phyloP scores from a whole-genome alignment of 805 yeast species.

The Ogataea salicorniae region DNA sequence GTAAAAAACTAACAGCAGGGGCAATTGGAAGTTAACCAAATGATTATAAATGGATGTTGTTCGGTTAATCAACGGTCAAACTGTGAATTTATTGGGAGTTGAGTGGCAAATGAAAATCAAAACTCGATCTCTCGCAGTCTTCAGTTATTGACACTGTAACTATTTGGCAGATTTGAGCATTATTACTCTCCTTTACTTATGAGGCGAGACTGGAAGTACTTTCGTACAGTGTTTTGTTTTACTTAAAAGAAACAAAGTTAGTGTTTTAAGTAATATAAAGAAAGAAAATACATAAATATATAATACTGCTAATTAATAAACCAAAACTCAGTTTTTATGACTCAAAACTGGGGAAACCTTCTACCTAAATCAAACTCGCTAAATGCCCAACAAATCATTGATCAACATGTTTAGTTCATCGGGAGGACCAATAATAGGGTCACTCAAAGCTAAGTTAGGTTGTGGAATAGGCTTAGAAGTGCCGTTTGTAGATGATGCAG shows the following conservation, averaged over 20 bases:
- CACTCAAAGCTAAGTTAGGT: slow-evolving; percentile 23
- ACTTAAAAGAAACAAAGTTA: background rate
- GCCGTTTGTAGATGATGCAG: background rate
- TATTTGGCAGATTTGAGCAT: slow-evolving; percentile 10
- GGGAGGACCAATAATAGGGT: slow-evolving; percentile 35
- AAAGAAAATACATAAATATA: background rate
- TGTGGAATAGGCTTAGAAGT: slow-evolving; percentile 4
- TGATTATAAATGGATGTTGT: too few relatives aligned
- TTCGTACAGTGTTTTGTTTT: too few relatives aligned
- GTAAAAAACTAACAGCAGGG: too few relatives aligned
- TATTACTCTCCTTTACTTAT: too few relatives aligned
- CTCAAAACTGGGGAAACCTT: too few relatives aligned
- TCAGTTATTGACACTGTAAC: slow-evolving; percentile 2
- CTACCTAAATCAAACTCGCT: background rate
- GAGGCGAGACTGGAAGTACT: too few relatives aligned
- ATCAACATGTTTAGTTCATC: slow-evolving; percentile 71
- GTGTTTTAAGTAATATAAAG: background rate
- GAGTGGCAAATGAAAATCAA: slow-evolving; percentile 15
- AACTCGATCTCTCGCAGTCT: background rate
- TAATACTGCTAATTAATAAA: slow-evolving; percentile 1
- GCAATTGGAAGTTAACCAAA: too few relatives aligned
- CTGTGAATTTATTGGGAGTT: background rate
- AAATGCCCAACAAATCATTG: slow-evolving; percentile 48
- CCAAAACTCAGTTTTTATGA: too few relatives aligned
- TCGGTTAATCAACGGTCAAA: too few relatives aligned